Base-by-base conservation (phyloP, 2,329 filamentous ascomycete genomes). In the Emergomyces pasteurianus region DNA sequence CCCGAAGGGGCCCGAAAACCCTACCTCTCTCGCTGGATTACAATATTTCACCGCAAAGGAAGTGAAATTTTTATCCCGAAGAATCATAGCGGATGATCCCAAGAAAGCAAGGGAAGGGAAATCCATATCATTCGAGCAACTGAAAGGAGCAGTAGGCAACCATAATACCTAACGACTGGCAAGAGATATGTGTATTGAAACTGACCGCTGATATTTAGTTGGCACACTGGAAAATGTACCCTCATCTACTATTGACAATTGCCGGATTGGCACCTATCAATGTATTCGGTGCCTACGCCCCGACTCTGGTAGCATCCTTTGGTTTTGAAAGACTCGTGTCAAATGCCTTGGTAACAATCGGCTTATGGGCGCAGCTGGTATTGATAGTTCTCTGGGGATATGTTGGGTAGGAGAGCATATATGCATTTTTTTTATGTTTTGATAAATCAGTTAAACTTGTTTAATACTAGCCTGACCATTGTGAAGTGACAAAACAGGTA, bases 291-390 rank as follows among this genome's bases (percentile, higher is more conserved):
- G 78, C 80, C 1, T 81, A 82, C 63, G 74, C 78, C 0, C 80
- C 80, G 0, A 76, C 78, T 2, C 78, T 83, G 18, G 76, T 82
- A 46, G 73, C 66, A 42, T 74, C 74, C 36, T 80, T 82, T 62
- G 80, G 80, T 7, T 82, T 79, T 61, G 67, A 65, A 2, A 64
- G 66, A 0, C 74, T 82, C 2, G 70, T 67, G 0, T 74, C 74
- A 63, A 82, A 83, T 57, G 80, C 80, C 4, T 70, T 82, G 65
- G 78, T 79, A 0, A 77, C 79, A 1, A 78, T 83, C 16, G 79
- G 80, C 2, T 26, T 49, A 38, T 63, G 60, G 57, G 40, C 52
- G 18, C 60, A 59, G 43, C 16, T 61, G n/a, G 52, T 63, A 2
- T 18, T 62, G 28, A 56, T 60, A 38, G 54, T 63, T 18, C 23